These are phyloP conservation scores for Neurospora sp. DNA, from an alignment of 495 filamentous ascomycete genomes.

Conservation along the genomic window DNA sequence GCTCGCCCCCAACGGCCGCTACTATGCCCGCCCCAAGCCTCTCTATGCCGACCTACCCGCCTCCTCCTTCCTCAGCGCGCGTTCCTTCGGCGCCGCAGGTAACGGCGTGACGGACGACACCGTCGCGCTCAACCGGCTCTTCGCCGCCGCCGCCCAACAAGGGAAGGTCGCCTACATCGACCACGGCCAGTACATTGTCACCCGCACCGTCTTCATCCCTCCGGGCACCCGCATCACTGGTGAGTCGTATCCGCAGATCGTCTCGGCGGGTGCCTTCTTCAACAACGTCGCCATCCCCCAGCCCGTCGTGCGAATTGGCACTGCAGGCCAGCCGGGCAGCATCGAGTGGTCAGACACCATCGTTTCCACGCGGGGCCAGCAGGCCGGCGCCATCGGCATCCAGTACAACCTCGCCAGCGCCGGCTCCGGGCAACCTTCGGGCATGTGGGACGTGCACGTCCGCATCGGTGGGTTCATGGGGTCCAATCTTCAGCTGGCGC, in stretches of 20 bases:
- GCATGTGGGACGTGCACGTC: conserved; percentile 24
- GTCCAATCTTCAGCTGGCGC: conserved; percentile 48
- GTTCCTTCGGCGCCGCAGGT: conserved; percentile 62
- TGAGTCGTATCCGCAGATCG: conserved; percentile 81
- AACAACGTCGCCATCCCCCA: conserved; percentile 52
- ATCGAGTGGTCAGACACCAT: conserved; percentile 76
- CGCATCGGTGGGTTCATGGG: conserved; percentile 47
- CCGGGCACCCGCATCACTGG: conserved; percentile 62
- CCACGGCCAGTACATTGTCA: conserved; percentile 72
- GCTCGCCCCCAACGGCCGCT: conserved; percentile 15
- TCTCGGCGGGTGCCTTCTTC: conserved; percentile 56
- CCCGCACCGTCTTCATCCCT: conserved; percentile 66
- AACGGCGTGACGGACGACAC: conserved; percentile 60
- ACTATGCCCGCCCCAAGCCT: conserved; percentile 61
- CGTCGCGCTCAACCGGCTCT: conserved; percentile 51
- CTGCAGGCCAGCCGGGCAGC: conserved; percentile 55
- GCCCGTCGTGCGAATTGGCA: conserved; percentile 64
- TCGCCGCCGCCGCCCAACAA: conserved; percentile 43
- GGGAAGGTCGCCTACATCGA: conserved; percentile 74
- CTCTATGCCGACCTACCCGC: conserved; percentile 50
- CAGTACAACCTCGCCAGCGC: conserved; percentile 21
- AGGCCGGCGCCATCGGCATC: conserved; percentile 23
- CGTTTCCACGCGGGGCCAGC: conserved; percentile 37
- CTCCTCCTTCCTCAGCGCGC: conserved; percentile 56
- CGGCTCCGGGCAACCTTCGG: conserved; percentile 6